A percentile compares a stretch with the other conserved stretches of the same genome.
These are phyloP conservation scores for Torrubiella hemipterigena DNA, from an alignment of 2,329 filamentous ascomycete species.

Conservation along the genomic window DNA sequence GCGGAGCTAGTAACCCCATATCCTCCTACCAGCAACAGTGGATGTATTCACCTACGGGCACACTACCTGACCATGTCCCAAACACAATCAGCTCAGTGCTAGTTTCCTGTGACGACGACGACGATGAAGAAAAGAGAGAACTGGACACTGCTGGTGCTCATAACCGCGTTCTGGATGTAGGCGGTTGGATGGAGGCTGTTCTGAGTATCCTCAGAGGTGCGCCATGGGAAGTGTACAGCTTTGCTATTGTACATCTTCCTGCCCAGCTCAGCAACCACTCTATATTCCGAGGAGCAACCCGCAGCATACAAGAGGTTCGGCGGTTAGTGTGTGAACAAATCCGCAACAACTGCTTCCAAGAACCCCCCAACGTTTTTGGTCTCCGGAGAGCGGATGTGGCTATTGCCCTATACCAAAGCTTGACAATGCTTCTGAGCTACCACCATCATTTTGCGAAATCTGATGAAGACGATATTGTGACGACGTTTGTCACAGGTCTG, in stretches of 20 bases:
- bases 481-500: conserved; percentile 76
- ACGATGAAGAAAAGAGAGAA: conserved; percentile 11
- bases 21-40: conserved; percentile 40
- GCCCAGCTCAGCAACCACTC: conserved; percentile 85
- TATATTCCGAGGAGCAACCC: conserved; percentile 62
- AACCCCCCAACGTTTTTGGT: conserved; percentile 68
- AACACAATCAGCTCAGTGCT: conserved; percentile 37
- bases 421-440: conserved; percentile 85
- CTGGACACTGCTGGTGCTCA: conserved; percentile 15
- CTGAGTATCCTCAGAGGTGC: conserved; percentile 61
- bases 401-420: conserved; percentile 73
- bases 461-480: conserved; percentile 83
- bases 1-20: conserved; percentile 23
- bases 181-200: conserved; percentile 65
- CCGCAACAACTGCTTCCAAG: conserved; percentile 62
- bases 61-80: conserved; percentile 36
- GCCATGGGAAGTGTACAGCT: conserved; percentile 91
- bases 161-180: conserved; percentile 42
- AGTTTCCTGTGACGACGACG: conserved; percentile 31
- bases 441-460: conserved; percentile 72
- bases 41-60: conserved; percentile 44
- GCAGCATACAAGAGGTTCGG: conserved; percentile 65
- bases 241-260: conserved; percentile 73
- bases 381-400: conserved; percentile 81
- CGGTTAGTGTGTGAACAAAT: conserved; percentile 74